phyloP scores from a whole-genome alignment of 2,329 filamentous ascomycete genomes.

The Microsporum canis region DNA sequence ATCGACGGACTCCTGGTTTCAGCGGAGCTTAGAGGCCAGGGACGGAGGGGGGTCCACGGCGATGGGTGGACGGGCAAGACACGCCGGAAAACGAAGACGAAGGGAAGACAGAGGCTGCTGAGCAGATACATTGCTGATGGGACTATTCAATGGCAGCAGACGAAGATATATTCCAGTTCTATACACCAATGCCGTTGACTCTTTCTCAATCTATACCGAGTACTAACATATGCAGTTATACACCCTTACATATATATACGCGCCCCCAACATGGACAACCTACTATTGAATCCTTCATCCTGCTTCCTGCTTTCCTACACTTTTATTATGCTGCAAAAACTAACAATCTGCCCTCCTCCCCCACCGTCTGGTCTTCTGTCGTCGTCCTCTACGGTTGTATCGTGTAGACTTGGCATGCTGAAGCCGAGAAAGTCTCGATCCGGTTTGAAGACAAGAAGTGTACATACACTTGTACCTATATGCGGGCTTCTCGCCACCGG shows the following conservation, averaged over 20 bases:
- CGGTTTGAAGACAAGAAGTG: background rate
- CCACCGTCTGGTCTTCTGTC: no score
- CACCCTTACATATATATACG: background rate
- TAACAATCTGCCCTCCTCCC: no score
- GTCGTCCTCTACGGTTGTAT: background rate
- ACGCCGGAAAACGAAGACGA: background rate
- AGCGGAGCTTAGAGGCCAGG: background rate
- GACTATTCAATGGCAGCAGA: background rate
- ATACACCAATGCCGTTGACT: background rate
- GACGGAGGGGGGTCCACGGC: background rate
- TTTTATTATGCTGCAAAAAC: background rate
- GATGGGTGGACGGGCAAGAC: background rate
- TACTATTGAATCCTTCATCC: background rate
- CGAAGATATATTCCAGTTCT: background rate
- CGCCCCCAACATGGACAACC: background rate
- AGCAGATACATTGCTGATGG: background rate
- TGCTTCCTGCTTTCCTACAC: background rate
- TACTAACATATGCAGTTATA: background rate
- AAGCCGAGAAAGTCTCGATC: background rate
- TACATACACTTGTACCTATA: background rate
- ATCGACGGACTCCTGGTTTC: slow-evolving; percentile 1
- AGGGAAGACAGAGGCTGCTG: background rate
- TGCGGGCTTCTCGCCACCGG: background rate
- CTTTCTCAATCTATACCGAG: background rate
- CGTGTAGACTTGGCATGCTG: background rate